These are phyloP conservation scores for Cetraspora pellucida DNA, from an alignment of 192 early-diverging fungal genomes.

Conservation along the genomic window DNA sequence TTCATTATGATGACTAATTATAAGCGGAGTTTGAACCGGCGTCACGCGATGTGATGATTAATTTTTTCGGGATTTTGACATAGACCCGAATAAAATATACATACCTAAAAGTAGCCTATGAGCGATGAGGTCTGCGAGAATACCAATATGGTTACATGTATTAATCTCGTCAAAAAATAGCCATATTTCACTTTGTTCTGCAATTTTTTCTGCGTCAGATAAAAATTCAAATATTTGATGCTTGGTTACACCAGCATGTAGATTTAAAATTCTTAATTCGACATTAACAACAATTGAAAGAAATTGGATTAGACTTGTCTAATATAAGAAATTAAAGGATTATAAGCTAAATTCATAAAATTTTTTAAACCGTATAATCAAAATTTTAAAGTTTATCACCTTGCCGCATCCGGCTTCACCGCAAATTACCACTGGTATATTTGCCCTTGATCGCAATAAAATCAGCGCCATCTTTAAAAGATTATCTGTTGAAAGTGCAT, in stretches of 20 bases:
- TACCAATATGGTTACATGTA: no score
- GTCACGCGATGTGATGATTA: no score
- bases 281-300: constrained; percentile 21
- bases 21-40: constrained; percentile 25
- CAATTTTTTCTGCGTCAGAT: not conserved
- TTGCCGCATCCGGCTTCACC: constrained; percentile 35
- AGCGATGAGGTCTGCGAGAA: no score
- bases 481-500: constrained; percentile 34
- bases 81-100: no score
- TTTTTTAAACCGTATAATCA: not conserved
- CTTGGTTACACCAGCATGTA: constrained; percentile 28
- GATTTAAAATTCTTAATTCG: not conserved
- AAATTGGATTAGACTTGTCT: constrained; percentile 31
- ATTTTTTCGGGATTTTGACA: no score
- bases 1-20: constrained; percentile 11
- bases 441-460: constrained; percentile 22
- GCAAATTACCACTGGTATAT: constrained; percentile 23
- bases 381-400: constrained; percentile 5
- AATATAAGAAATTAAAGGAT: not conserved
- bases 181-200: not conserved
- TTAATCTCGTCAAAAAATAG: no score
- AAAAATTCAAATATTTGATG: constrained; percentile 26
- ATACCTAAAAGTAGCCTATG: no score
- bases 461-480: constrained; percentile 33
- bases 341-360: not conserved